These are phyloP conservation scores for Zymoseptoria tritici DNA, from an alignment of 2,329 filamentous ascomycete species.

Conservation along the genomic window DNA sequence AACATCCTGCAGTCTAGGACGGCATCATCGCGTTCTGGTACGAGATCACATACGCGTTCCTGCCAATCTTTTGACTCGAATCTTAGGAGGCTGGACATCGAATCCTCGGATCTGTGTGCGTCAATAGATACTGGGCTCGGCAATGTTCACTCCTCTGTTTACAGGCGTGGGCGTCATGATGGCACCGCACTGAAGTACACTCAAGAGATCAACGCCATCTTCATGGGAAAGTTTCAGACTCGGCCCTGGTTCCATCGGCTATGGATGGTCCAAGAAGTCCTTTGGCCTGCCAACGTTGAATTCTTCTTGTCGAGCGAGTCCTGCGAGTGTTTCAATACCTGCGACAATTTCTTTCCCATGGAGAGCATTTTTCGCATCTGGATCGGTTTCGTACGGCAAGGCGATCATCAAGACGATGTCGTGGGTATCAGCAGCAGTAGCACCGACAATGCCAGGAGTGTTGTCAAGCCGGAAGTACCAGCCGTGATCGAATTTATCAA, in stretches of 20 bases:
- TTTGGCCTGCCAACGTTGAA: not conserved
- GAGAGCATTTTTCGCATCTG: not conserved
- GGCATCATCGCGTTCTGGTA: not conserved
- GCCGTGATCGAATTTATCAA: too few species aligned
- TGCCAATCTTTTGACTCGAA: not conserved
- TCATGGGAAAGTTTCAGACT: not conserved
- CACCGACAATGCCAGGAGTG: too few species aligned
- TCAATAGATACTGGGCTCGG: not conserved
- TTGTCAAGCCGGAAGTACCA: too few species aligned
- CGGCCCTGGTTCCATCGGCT: not conserved
- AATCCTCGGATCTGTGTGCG: not conserved
- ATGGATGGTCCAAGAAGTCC: not conserved
- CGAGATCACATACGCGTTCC: not conserved
- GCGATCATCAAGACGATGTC: not conserved
- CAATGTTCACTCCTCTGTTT: not conserved
- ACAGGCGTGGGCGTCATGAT: not conserved
- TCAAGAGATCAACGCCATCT: not conserved
- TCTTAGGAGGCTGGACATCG: not conserved
- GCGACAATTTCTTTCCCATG: not conserved
- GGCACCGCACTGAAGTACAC: conserved; percentile 1
- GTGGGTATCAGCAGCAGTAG: not conserved
- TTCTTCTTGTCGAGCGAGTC: not conserved
- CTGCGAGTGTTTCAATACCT: not conserved
- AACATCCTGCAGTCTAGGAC: not conserved
- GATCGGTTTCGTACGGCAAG: not conserved